phyloP scores from a whole-genome alignment of 495 filamentous ascomycete species.

The Cetradonia linearis region DNA sequence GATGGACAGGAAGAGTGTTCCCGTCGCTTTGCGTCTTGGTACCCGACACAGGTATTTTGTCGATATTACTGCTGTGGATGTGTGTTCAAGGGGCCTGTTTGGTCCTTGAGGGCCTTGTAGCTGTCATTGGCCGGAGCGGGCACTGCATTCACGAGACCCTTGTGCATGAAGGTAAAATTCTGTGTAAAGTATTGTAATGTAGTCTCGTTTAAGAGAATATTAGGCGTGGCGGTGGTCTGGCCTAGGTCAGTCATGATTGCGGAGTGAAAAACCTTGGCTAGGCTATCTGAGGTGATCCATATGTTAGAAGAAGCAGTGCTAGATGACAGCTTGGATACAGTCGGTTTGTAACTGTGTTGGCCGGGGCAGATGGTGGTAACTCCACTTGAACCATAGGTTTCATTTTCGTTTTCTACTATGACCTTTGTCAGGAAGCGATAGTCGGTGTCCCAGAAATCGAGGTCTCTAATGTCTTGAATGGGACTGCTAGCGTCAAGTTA shows the following conservation, averaged over 20 bases:
- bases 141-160: slow-evolving; percentile 3
- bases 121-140: slow-evolving; percentile 17
- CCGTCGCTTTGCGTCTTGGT: slow-evolving; percentile 26
- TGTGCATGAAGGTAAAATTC: slow-evolving; percentile 22
- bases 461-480: slow-evolving; percentile 9
- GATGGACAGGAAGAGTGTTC: slow-evolving; percentile 25
- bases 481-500: background rate
- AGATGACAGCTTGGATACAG: slow-evolving; percentile 2
- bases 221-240: slow-evolving; percentile 19
- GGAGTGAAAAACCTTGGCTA: slow-evolving; percentile 28
- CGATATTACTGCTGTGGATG: slow-evolving; percentile 23
- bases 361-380: background rate
- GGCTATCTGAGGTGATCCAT: slow-evolving; percentile 23
- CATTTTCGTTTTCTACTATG: background rate
- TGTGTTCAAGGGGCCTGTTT: slow-evolving; percentile 18
- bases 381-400: background rate
- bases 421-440: slow-evolving; percentile 16
- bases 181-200: slow-evolving; percentile 20
- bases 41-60: slow-evolving; percentile 30
- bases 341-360: slow-evolving; percentile 10
- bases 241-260: slow-evolving; percentile 29
- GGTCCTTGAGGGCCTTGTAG: slow-evolving; percentile 17
- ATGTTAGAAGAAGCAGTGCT: slow-evolving; percentile 21
- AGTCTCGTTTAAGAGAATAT: slow-evolving; percentile 25
- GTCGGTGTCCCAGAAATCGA: slow-evolving; percentile 13